Evolutionary conservation across 192 early-diverging fungal species (phyloP).

Genomic region (Jimgerdemannia lactiflua): DNA sequence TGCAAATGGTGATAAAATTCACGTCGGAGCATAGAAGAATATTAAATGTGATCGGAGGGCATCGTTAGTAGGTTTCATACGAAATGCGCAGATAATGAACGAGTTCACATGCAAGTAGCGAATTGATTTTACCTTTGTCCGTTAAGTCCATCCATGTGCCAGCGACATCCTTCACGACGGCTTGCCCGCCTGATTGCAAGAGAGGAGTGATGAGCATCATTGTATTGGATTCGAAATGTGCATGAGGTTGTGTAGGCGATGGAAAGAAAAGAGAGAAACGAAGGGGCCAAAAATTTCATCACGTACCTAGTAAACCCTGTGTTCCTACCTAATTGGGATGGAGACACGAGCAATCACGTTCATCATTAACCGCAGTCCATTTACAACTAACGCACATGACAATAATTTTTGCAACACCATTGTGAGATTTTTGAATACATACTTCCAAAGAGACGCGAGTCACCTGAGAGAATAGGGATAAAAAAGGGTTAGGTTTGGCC

Average conservation of each 20-base stretch:
- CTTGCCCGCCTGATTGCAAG: constrained; percentile 42
- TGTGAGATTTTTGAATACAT: constrained; percentile 46
- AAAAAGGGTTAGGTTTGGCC: background rate
- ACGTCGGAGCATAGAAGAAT: no score
- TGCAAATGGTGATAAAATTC: background rate
- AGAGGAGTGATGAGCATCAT: constrained; percentile 7
- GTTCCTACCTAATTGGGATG: background rate
- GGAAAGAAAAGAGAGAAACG: constrained; percentile 40
- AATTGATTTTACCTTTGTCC: constrained; percentile 45
- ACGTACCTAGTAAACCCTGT: background rate
- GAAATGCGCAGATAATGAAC: no score
- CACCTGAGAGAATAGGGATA: background rate
- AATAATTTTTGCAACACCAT: background rate
- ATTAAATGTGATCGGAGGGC: no score
- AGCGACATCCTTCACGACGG: constrained; percentile 60
- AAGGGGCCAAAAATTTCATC: constrained; percentile 3
- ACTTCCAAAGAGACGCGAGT: constrained; percentile 61
- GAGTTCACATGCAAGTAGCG: no score
- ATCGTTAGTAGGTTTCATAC: no score
- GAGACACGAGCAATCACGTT: background rate
- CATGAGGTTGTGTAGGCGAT: constrained; percentile 5
- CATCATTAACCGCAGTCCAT: background rate
- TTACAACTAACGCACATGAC: background rate
- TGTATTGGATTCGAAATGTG: constrained; percentile 44
- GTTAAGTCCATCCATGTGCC: constrained; percentile 75